Evolutionary conservation across 805 yeast genomes (phyloP).

Genomic region (Candida berthetii): DNA sequence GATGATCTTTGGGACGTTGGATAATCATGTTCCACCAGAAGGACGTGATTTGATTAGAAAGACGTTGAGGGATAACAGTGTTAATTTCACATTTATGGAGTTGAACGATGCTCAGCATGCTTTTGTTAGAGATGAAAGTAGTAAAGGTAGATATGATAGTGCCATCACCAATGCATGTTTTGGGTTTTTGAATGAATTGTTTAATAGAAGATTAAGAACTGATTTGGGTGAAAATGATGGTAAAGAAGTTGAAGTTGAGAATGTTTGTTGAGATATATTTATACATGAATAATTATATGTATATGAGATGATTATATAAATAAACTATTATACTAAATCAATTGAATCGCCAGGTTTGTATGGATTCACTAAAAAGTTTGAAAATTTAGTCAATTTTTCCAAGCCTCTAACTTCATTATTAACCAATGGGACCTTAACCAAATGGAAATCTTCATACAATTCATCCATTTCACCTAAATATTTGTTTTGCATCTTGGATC

Average conservation of each 20-base stretch:
- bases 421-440: conserved; percentile 91
- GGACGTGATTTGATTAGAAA: conserved; percentile 70
- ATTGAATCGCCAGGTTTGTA: conserved; percentile 50
- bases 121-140: conserved; percentile 69
- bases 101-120: conserved; percentile 81
- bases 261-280: conserved; percentile 44
- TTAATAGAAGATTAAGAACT: conserved; percentile 58
- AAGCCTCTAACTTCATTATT: conserved; percentile 95
- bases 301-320: not conserved
- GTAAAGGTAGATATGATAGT: conserved; percentile 81
- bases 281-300: not conserved
- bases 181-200: conserved; percentile 64
- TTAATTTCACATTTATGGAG: conserved; percentile 67
- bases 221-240: conserved; percentile 65
- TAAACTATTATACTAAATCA: conserved; percentile 12
- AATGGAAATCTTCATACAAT: conserved; percentile 93
- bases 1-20: conserved; percentile 72
- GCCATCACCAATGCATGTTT: conserved; percentile 64
- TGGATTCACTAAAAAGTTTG: conserved; percentile 72
- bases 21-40: conserved; percentile 72
- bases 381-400: conserved; percentile 76
- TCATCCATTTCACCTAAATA: conserved; percentile 94
- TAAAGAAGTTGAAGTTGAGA: conserved; percentile 42
- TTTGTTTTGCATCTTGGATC: conserved; percentile 95
- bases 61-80: conserved; percentile 49